Conservation (phyloP, 495 filamentous ascomycete genomes). For the Saxophila tyrrhenica region DNA sequence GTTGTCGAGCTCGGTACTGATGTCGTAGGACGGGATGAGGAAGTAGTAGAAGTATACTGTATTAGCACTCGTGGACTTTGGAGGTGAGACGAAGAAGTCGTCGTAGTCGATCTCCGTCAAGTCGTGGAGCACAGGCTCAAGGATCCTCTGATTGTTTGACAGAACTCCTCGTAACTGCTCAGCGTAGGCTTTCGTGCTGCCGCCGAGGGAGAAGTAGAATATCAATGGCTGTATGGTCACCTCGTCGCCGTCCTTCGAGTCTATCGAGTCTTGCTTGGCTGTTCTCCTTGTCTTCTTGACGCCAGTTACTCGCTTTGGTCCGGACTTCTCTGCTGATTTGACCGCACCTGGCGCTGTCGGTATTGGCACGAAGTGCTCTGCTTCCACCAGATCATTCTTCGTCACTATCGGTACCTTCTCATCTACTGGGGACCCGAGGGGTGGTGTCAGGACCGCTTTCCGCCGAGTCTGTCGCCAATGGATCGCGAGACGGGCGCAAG, state of each 20-base stretch:
- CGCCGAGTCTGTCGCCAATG: conserved; percentile 13
- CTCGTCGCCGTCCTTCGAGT: conserved; percentile 14
- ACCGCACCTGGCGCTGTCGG: not conserved
- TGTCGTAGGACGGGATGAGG: conserved; percentile 79
- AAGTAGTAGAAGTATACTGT: conserved; percentile 66
- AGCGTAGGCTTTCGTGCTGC: conserved; percentile 61
- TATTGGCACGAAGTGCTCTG: not conserved
- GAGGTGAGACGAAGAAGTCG: conserved; percentile 64
- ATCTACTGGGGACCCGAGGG: conserved; percentile 13
- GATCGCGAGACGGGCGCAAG: conserved; percentile 16
- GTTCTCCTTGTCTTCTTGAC: conserved; percentile 11
- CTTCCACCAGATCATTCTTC: conserved; percentile 6
- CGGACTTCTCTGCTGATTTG: conserved; percentile 1
- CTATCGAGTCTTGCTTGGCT: not conserved
- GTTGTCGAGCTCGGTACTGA: conserved; percentile 72
- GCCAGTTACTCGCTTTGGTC: conserved; percentile 31
- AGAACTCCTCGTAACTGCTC: conserved; percentile 40
- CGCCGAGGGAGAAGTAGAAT: conserved; percentile 80
- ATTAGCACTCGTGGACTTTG: conserved; percentile 36
- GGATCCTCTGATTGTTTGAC: conserved; percentile 24
- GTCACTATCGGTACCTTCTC: conserved; percentile 17
- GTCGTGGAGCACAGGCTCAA: conserved; percentile 60
- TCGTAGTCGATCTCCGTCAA: conserved; percentile 80
- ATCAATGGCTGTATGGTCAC: conserved; percentile 55
- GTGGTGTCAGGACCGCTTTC: conserved; percentile 8